Conservation (phyloP, 768 basidiomycete species). For the Lepiota venenata region DNA sequence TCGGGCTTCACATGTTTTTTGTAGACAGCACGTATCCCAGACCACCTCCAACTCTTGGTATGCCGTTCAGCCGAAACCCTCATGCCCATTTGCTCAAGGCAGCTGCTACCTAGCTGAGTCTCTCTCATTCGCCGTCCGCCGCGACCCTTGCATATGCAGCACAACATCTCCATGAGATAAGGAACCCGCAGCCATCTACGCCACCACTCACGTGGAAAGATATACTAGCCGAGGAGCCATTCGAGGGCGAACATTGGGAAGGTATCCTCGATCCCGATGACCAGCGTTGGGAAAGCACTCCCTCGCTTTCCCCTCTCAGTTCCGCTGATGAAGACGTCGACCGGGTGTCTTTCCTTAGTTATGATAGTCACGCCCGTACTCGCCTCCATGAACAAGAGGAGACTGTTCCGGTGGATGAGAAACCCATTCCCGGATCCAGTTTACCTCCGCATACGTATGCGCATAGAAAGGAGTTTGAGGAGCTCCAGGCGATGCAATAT, state of each 20-base stretch:
- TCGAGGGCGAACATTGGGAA: slow-evolving; percentile 86
- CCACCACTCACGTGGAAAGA: slow-evolving; percentile 65
- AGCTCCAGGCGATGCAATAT: slow-evolving; percentile 61
- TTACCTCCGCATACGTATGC: slow-evolving; percentile 33
- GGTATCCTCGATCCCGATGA: slow-evolving; percentile 42
- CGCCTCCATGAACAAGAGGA: not conserved
- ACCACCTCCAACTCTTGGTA: slow-evolving; percentile 74
- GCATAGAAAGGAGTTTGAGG: slow-evolving; percentile 58
- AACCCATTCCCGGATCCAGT: not conserved
- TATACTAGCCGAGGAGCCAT: slow-evolving; percentile 81
- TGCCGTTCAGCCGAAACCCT: slow-evolving; percentile 13
- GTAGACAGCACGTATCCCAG: slow-evolving; percentile 59
- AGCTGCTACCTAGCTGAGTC: slow-evolving; percentile 39
- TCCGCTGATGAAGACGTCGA: slow-evolving; percentile 47
- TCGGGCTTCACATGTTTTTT: slow-evolving; percentile 3
- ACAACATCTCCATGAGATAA: slow-evolving; percentile 42
- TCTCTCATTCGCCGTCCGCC: slow-evolving; percentile 51
- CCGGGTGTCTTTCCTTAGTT: slow-evolving; percentile 25
- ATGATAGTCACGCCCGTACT: slow-evolving; percentile 13
- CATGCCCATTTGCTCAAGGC: not conserved
- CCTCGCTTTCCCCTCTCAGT: slow-evolving; percentile 64
- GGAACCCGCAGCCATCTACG: slow-evolving; percentile 39
- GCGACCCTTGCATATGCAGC: slow-evolving; percentile 53
- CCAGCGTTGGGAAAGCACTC: slow-evolving; percentile 54
- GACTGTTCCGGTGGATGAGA: not conserved